Base-by-base conservation (phyloP, 2,329 filamentous ascomycete genomes). In the Colletotrichum paranaense region DNA sequence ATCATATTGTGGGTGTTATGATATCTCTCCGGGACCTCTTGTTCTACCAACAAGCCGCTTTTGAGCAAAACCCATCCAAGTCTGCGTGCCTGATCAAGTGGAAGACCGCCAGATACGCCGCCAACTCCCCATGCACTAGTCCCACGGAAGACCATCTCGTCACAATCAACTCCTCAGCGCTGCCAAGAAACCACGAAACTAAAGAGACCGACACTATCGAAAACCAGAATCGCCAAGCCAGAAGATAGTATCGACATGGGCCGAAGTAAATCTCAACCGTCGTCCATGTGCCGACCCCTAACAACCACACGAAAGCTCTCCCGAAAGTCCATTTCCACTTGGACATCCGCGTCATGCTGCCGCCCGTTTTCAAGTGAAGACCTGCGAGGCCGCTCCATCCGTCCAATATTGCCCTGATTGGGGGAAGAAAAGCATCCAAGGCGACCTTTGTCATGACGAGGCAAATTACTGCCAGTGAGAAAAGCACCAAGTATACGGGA, bases 261-360 rank as follows among this genome's bases (percentile, higher is more conserved):
- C 60, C 67, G 28, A 58, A 52, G 28, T 24, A 28, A 14, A 69
- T 65, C 30, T 69, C 67, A 11, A 42, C 28, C 5, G 59, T 65
- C 22, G 38, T 49, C 60, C 67, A 69, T 6, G 11, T 22, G 14
- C 38, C 60, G 2, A 69, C 14, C 7, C 60, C 62, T 5, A 69
- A 9, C 24, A 35, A 7, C 67, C 67, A 69, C 12, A 38, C 19
- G 19, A 53, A 26, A 11, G 5, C 60, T 24, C 30, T 32, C 24
- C 22, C 26, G 2, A 42, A 5, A 3, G 1, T 65, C 9, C 52
- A 26, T 11, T 14, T 53, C 60, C 67, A 69, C 14, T 22, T 65
- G 26, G 26, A 9, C 28, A 69, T n/a, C 38, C 38, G 60, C 12
- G 22, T 22, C n/a, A 69, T 26, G 19, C 38, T 58, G 4, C 46